A percentile compares a stretch with the other conserved stretches of the same genome.
These are phyloP conservation scores for Wickerhamomyces sydowiorum DNA, from an alignment of 805 yeast genomes.

Conservation along the genomic window DNA sequence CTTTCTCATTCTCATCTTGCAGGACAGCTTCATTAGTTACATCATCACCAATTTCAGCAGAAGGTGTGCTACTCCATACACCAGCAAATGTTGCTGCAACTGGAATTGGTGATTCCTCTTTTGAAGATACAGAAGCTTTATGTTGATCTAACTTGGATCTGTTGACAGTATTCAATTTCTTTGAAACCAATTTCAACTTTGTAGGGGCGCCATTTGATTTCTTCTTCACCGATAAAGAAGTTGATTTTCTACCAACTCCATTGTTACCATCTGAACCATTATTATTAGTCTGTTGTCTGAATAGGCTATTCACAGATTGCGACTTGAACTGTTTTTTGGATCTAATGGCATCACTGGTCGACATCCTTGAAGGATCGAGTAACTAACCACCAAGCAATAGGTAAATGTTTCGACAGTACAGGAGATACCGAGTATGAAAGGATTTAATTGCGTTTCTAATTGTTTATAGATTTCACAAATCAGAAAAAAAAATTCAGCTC, in stretches of 20 bases:
- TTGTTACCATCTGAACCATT: background rate
- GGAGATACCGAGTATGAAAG: too few species aligned
- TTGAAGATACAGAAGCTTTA: background rate
- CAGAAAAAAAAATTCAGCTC: too few species aligned
- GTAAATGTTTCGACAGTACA: too few species aligned
- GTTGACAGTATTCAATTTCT: slow-evolving; percentile 6
- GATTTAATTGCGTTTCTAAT: too few species aligned
- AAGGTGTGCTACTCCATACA: background rate
- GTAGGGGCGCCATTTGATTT: slow-evolving; percentile 9
- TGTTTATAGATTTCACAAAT: too few species aligned
- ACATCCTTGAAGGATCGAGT: background rate
- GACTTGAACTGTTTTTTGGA: slow-evolving; percentile 25
- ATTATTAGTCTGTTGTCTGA: slow-evolving; percentile 15
- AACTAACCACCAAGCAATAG: too few species aligned
- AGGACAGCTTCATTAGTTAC: background rate
- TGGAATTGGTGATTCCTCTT: background rate
- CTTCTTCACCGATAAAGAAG: slow-evolving; percentile 3
- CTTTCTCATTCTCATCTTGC: background rate
- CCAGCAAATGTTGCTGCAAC: too few species aligned
- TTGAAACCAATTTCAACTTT: slow-evolving; percentile 17
- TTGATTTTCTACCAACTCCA: background rate
- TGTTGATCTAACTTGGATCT: background rate
- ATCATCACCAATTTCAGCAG: background rate
- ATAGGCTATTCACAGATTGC: slow-evolving; percentile 22
- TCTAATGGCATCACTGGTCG: slow-evolving; percentile 1